A percentile compares a stretch with the other conserved stretches of the same genome.
phyloP scores from a whole-genome alignment of 2,329 filamentous ascomycete species.

The Clarireedia sp. region DNA sequence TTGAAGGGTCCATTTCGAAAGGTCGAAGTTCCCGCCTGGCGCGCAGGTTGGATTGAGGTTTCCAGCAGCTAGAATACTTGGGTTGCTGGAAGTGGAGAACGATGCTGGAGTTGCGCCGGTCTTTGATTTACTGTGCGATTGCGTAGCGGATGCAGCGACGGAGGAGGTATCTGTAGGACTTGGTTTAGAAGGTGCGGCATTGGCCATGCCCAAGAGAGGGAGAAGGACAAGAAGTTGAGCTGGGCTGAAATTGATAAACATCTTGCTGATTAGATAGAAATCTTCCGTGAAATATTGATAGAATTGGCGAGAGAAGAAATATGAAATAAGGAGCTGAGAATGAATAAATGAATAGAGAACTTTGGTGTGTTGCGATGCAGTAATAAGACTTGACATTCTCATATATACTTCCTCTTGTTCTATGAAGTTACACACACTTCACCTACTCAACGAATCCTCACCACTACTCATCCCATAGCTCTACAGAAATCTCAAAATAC shows the following conservation, averaged over 20 bases:
- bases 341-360: background rate
- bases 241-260: conserved; percentile 1
- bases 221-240: conserved; percentile 3
- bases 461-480: too few relatives aligned
- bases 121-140: background rate
- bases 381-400: too few relatives aligned
- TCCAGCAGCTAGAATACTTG: background rate
- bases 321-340: background rate
- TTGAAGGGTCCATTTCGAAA: conserved; percentile 32
- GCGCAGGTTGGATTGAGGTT: conserved; percentile 12
- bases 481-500: background rate
- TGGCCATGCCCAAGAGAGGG: background rate
- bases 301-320: background rate
- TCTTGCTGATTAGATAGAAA: background rate
- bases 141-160: background rate
- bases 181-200: background rate
- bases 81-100: background rate
- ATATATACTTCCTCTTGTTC: too few relatives aligned
- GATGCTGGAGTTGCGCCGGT: background rate
- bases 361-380: too few relatives aligned
- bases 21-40: conserved; percentile 31
- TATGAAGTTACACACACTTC: too few relatives aligned
- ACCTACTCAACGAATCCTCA: too few relatives aligned
- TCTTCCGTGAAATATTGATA: background rate
- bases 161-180: background rate